Evolutionary conservation across 106 monocot genomes (phyloP).

Genomic region (Alisma plantagoaquatica): DNA sequence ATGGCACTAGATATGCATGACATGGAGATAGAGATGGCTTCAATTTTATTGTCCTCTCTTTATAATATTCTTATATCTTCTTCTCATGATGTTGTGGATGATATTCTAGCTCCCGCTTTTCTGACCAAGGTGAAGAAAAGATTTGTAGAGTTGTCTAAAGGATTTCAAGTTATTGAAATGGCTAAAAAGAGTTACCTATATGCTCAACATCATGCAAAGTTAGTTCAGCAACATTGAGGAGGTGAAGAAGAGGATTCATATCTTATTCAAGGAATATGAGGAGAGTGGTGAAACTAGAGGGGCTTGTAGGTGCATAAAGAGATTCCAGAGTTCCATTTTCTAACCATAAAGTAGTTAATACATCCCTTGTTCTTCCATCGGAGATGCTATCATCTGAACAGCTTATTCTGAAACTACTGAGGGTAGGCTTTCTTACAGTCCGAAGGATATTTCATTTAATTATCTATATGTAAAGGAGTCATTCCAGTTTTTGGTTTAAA

Average conservation of each 20-base stretch:
- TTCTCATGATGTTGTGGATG: constrained; percentile 68
- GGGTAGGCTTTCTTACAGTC: constrained; percentile 47
- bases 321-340: constrained; percentile 69
- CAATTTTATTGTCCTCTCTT: constrained; percentile 65
- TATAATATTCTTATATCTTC: constrained; percentile 55
- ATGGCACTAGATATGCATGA: constrained; percentile 83
- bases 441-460: constrained; percentile 72
- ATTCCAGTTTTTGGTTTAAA: constrained; percentile 36
- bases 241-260: constrained; percentile 60
- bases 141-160: constrained; percentile 43
- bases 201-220: constrained; percentile 78
- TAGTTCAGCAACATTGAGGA: constrained; percentile 73
- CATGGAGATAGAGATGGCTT: constrained; percentile 90
- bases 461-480: constrained; percentile 53
- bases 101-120: constrained; percentile 77
- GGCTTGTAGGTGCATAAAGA: constrained; percentile 74
- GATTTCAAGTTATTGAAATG: constrained; percentile 41
- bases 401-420: constrained; percentile 43
- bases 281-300: constrained; percentile 58
- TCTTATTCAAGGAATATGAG: constrained; percentile 59
- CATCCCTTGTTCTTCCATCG: constrained; percentile 46
- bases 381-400: constrained; percentile 44
- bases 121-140: constrained; percentile 33
- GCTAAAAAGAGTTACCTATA: constrained; percentile 75
- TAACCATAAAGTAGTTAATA: constrained; percentile 84